These are phyloP conservation scores for Niebla homalea DNA, from an alignment of 495 filamentous ascomycete species.

Conservation along the genomic window DNA sequence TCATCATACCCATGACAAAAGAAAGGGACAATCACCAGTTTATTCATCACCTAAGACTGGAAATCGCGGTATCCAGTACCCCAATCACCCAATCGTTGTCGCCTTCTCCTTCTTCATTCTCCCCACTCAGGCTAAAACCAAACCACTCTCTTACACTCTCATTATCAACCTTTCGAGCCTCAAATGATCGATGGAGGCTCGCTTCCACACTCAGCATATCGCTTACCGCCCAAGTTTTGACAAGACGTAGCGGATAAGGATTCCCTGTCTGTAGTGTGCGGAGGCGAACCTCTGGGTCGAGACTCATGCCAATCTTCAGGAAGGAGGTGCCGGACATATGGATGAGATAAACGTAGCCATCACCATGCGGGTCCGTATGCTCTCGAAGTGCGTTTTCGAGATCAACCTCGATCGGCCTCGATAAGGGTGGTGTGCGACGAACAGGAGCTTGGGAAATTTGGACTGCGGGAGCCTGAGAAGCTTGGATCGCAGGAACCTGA, in stretches of 20 bases:
- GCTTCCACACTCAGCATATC: conserved; percentile 14
- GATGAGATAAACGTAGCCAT: conserved; percentile 13
- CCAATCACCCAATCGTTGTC: neutral
- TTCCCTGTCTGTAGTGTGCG: conserved; percentile 16
- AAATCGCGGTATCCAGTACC: neutral
- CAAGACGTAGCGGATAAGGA: conserved; percentile 7
- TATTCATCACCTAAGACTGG: too few relatives aligned
- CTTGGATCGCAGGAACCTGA: neutral
- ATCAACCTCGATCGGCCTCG: conserved; percentile 5
- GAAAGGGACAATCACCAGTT: too few relatives aligned
- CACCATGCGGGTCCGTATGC: conserved; percentile 9
- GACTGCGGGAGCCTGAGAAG: neutral
- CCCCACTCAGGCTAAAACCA: conserved; percentile 3
- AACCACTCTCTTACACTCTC: conserved; percentile 15
- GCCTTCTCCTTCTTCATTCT: neutral
- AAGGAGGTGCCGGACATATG: conserved; percentile 10
- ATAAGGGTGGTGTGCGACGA: neutral
- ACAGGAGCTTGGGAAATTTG: neutral
- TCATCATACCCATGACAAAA: too few relatives aligned
- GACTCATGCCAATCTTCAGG: conserved; percentile 15
- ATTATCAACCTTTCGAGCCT: conserved; percentile 6
- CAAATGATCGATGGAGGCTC: conserved; percentile 6
- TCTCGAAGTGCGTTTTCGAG: conserved; percentile 10
- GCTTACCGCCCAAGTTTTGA: conserved; percentile 1
- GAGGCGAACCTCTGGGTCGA: conserved; percentile 15